Percentiles rank a stretch among this genome's conserved stretches.
These are phyloP conservation scores for Backusella sp. DNA, from an alignment of 192 early-diverging fungal genomes.

Conservation along the genomic window DNA sequence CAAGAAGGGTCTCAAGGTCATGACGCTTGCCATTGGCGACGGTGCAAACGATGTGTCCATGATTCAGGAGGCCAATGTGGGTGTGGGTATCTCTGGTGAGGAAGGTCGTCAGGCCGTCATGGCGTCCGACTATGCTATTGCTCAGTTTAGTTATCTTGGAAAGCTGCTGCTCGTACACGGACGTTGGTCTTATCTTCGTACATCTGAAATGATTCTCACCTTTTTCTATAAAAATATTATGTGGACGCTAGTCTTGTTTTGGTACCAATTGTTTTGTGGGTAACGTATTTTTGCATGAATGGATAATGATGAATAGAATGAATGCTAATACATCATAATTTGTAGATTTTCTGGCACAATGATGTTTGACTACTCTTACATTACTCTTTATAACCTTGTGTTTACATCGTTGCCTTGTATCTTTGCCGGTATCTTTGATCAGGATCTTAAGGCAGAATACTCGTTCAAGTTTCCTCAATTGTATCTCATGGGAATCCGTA, in stretches of 20 bases:
- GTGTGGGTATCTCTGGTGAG: constrained; percentile 74
- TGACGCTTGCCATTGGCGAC: constrained; percentile 78
- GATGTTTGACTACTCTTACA: constrained; percentile 76
- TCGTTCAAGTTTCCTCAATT: constrained; percentile 67
- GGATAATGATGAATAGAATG: neutral
- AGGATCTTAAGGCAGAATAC: constrained; percentile 61
- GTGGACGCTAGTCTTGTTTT: constrained; percentile 68
- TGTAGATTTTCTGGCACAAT: constrained; percentile 68
- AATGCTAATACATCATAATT: neutral
- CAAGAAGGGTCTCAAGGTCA: constrained; percentile 57
- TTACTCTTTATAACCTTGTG: constrained; percentile 77
- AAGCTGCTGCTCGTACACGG: constrained; percentile 73
- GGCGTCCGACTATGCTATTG: constrained; percentile 74
- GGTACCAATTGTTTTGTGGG: constrained; percentile 81
- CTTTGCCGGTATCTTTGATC: constrained; percentile 69
- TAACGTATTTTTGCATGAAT: constrained; percentile 33
- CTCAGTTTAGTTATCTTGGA: constrained; percentile 65
- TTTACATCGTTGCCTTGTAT: constrained; percentile 76
- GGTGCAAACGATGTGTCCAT: constrained; percentile 85
- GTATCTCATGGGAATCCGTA: constrained; percentile 64
- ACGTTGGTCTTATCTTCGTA: constrained; percentile 61
- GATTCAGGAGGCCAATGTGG: constrained; percentile 81
- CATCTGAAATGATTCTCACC: constrained; percentile 58
- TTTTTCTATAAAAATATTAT: constrained; percentile 80
- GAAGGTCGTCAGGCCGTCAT: constrained; percentile 78